phyloP scores from a whole-genome alignment of 2,329 filamentous ascomycete species.

The Arthrobotrys musiformis region DNA sequence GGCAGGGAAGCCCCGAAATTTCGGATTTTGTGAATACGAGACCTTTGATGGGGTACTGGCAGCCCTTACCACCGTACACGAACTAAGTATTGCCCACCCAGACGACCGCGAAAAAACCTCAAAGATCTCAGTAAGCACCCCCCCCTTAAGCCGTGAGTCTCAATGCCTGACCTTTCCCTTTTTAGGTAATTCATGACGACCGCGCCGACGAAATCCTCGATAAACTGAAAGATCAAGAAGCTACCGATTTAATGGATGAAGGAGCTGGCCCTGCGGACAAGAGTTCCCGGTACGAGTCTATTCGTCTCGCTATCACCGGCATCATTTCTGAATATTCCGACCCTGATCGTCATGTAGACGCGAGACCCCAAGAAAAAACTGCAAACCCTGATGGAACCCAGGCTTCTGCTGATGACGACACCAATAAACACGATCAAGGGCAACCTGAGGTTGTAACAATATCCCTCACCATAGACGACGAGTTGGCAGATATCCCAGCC shows the following conservation, averaged over 20 bases:
- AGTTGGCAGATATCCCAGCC: constrained; percentile 91
- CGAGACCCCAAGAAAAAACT: constrained; percentile 61
- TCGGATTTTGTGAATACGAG: constrained; percentile 96
- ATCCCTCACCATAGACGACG: constrained; percentile 85
- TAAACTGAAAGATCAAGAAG: constrained; percentile 43
- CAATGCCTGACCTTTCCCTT: neutral
- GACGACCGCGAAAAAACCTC: constrained; percentile 72
- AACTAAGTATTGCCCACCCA: constrained; percentile 62
- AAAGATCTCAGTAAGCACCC: constrained; percentile 49
- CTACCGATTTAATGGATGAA: constrained; percentile 61
- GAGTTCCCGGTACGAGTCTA: constrained; percentile 71
- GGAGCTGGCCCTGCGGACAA: constrained; percentile 72
- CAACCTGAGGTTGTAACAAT: constrained; percentile 83
- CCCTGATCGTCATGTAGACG: constrained; percentile 61
- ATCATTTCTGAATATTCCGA: constrained; percentile 78
- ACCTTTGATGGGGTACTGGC: constrained; percentile 76
- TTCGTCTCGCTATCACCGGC: constrained; percentile 74
- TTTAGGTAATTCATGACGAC: constrained; percentile 61
- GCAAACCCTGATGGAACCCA: constrained; percentile 64
- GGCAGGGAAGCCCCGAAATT: constrained; percentile 83
- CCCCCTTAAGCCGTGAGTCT: constrained; percentile 1
- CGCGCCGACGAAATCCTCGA: constrained; percentile 59
- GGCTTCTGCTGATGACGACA: constrained; percentile 68
- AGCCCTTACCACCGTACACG: constrained; percentile 28
- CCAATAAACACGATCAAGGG: constrained; percentile 76